Evolutionary conservation across 2,329 filamentous ascomycete species (phyloP), one percentile per base, ranked within the genome.

Genomic region (Trichoderma sp.): DNA sequence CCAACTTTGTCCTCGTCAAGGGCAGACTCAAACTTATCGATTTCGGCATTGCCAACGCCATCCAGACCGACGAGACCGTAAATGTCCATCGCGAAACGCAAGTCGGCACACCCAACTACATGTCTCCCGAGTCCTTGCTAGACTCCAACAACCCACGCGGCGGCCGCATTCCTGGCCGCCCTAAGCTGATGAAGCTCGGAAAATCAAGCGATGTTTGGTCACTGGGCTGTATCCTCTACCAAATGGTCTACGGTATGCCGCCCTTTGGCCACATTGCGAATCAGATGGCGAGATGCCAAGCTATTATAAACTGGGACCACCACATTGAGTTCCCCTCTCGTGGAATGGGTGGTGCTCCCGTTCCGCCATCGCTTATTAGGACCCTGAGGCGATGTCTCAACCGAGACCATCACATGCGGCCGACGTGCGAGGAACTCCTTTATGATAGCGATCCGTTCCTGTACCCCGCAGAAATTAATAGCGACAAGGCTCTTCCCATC

Each of bases 181-280:
- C 88, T 15, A 96, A 94, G 78, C 84, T 97, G 69, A 95, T 97
- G 89, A 97, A 97, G 77, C 84, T 99, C 7, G 96, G 95, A 69
- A 98, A 98, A 76, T 92, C 95, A 7, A 95, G 91, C 72, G 95
- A 99, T 78, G 90, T 99, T 19, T 99, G 95, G 95, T 94, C 91
- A 77, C 81, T 99, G 15, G 95, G 95, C 19, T 99, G 95, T 76
- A 98, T 99, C 70, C 83, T 99, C 15, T 99, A 97, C 80, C 94
- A 98, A 77, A 96, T 99, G 92, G 92, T 94, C 0, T 99, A 99
- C 76, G 95, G 95, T n/a, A 86, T 90, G n/a, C 91, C 93, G 4
- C 95, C 95, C 0, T 99, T 99, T 75, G 93, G 90, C 15, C 94
- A 98, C 76, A 96, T 99, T 72, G 83, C 88, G 68, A 95, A 94